phyloP scores from a whole-genome alignment of 73 alveolate species.

The Tetrahymena malaccensis region DNA sequence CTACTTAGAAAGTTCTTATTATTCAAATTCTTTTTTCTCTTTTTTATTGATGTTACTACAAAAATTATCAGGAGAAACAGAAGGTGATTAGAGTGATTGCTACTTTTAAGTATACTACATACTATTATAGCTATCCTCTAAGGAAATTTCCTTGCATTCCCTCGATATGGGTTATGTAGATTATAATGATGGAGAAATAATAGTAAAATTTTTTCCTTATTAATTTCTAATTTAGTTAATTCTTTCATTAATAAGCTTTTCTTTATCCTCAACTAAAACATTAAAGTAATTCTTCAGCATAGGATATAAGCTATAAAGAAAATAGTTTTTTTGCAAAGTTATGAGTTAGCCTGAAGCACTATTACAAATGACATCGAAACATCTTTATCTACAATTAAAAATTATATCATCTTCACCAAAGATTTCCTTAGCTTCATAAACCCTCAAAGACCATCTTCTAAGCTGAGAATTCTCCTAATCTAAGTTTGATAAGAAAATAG shows the following conservation, averaged over 20 bases:
- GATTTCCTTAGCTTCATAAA: background rate
- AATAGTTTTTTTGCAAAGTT: background rate
- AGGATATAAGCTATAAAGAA: background rate
- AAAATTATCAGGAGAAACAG: background rate
- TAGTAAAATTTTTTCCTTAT: background rate
- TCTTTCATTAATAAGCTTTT: background rate
- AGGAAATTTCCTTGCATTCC: background rate
- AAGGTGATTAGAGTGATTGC: background rate
- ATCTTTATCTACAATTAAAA: background rate
- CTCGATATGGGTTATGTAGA: background rate
- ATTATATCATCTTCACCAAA: background rate
- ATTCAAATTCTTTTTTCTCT: background rate
- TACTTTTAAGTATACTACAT: background rate
- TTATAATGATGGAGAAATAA: background rate
- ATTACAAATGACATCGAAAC: background rate
- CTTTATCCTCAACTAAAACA: background rate
- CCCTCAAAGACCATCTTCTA: background rate
- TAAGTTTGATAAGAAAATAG: background rate
- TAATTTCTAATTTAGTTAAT: background rate
- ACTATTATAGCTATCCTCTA: background rate
- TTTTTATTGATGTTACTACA: background rate
- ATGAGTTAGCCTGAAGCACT: background rate
- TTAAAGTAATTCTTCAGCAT: background rate
- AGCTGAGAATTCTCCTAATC: background rate
- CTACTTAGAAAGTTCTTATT: background rate